A percentile compares a stretch with the other conserved stretches of the same genome.
Evolutionary conservation across 2,329 filamentous ascomycete genomes (phyloP).

Genomic region (Samsoniella hepiali): DNA sequence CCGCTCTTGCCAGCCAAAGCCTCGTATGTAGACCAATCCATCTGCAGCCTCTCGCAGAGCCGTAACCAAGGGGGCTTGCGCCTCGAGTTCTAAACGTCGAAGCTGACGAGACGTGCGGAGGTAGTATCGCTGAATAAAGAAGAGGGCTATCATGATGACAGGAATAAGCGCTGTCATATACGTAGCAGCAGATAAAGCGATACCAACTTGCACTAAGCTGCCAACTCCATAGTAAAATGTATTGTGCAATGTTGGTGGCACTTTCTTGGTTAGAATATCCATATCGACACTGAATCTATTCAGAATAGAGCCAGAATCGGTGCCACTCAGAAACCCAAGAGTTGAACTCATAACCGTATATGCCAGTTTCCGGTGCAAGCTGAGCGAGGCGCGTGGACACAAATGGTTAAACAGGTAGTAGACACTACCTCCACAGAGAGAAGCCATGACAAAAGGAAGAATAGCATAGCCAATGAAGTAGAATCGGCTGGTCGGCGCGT

Average conservation of each 20-base stretch:
- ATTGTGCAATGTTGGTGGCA: neutral
- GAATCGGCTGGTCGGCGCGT: neutral
- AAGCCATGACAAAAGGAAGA: neutral
- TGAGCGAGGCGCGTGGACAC: neutral
- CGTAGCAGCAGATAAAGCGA: neutral
- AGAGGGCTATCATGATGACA: neutral
- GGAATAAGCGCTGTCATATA: conserved; percentile 1
- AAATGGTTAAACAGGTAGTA: neutral
- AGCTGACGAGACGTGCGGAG: conserved; percentile 12
- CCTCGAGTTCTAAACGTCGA: neutral
- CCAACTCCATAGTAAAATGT: neutral
- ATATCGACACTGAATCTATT: conserved; percentile 3
- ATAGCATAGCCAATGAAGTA: conserved; percentile 1
- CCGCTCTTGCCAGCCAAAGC: neutral
- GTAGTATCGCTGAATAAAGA: neutral
- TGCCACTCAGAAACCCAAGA: neutral
- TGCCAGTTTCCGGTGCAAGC: neutral
- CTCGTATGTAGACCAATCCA: neutral
- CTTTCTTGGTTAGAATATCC: neutral
- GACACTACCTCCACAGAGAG: neutral
- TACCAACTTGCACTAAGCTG: neutral
- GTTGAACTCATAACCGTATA: neutral
- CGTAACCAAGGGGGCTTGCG: neutral
- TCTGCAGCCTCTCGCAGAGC: neutral
- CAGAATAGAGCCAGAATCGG: neutral